Conservation (phyloP, 2,329 filamentous ascomycete species). For the Penicillium glabrum region DNA sequence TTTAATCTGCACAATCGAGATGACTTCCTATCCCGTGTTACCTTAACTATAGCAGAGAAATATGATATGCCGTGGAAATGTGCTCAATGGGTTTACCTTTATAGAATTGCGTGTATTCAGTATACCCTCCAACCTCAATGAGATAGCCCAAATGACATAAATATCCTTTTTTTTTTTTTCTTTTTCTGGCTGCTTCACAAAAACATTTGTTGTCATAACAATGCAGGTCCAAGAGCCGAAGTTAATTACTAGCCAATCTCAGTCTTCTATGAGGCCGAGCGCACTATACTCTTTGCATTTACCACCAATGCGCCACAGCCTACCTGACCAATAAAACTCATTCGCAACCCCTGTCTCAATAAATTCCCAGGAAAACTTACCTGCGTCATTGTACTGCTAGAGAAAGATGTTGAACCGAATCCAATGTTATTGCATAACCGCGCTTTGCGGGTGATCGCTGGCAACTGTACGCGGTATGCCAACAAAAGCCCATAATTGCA, state of each 20-base stretch:
- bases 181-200: not conserved
- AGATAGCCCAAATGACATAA: not conserved
- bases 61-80: not conserved
- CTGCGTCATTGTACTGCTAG: conserved; percentile 3
- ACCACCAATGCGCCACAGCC: not conserved
- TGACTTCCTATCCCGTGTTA: not conserved
- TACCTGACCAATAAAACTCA: not conserved
- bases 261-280: not conserved
- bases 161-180: not conserved
- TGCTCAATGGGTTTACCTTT: not conserved
- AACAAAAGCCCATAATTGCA: not conserved
- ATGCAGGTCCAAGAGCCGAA: conserved; percentile 5
- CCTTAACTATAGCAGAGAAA: not conserved
- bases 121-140: not conserved
- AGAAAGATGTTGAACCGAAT: not conserved
- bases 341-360: not conserved
- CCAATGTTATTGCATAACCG: conserved; percentile 20
- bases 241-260: conserved; percentile 6
- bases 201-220: not conserved
- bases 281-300: not conserved
- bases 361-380: not conserved
- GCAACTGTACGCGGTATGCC: not conserved
- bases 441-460: conserved; percentile 21
- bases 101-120: not conserved
- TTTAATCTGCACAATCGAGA: not conserved